Percentiles rank a stretch among this genome's conserved stretches.
Conservation (phyloP, 768 basidiomycete genomes). For the Amanita pallidorosea region DNA sequence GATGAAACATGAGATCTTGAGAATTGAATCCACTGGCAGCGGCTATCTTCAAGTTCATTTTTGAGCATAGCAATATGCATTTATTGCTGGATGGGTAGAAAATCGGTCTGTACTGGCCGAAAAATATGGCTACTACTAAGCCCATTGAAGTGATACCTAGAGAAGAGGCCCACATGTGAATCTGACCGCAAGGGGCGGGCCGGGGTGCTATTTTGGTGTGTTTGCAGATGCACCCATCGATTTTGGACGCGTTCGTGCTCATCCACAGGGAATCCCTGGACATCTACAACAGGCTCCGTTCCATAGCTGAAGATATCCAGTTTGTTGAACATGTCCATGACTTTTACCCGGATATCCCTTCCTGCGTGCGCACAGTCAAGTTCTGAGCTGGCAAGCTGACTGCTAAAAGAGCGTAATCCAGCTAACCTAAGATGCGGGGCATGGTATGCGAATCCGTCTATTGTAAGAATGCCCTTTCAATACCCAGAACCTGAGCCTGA, state of each 20-base stretch:
- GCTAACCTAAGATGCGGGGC: constrained; percentile 92
- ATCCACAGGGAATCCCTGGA: constrained; percentile 64
- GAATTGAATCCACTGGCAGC: no score
- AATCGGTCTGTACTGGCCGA: no score
- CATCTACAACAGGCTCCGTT: constrained; percentile 81
- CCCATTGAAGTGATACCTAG: no score
- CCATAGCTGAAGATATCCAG: constrained; percentile 63
- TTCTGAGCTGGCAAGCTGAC: background rate
- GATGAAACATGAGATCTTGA: no score
- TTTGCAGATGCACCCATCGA: no score
- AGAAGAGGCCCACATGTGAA: no score
- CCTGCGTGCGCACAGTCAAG: constrained; percentile 28
- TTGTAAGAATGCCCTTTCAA: constrained; percentile 26
- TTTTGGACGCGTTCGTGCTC: constrained; percentile 26
- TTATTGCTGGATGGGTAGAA: no score
- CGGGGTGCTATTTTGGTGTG: no score
- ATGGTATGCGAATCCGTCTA: constrained; percentile 78
- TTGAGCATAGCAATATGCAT: no score
- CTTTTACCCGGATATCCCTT: constrained; percentile 32
- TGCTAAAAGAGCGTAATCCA: constrained; percentile 15
- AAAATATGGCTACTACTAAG: no score
- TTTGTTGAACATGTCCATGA: constrained; percentile 54
- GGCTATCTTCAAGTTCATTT: no score
- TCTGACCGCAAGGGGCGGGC: no score
- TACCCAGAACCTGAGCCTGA: background rate